Base-by-base conservation (phyloP, 2,329 filamentous ascomycete species). In the Xylaria sp. region DNA sequence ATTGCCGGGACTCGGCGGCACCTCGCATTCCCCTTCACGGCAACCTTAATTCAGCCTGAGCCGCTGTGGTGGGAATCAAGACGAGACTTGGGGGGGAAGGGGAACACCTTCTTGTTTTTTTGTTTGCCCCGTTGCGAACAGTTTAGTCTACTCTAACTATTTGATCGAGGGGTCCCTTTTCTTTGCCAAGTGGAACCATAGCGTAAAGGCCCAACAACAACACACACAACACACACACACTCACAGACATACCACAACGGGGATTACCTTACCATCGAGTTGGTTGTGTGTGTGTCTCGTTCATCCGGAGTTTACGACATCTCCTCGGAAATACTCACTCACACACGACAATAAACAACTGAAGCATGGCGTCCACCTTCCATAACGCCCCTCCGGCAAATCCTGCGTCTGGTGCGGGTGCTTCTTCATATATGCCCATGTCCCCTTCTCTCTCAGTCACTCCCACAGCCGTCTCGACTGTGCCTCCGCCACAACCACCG, bases 361-460 rank as follows among this genome's bases (percentile, higher is more conserved):
- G n/a, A 65, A 63, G 60, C 52, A 66, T 64, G 63, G 59, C 63
- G 8, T 61, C 66, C 37, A 56, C 52, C 30, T 63, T 59, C 37
- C 61, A 59, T 23, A 48, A 57, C 42, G 34, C 59, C 7, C 52
- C 54, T 16, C 59, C 57, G n/a, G 51, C 59, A 1, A 53, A 59
- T 62, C 55, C 57, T 55, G 60, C 23, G 23, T 30, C 23, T 30
- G 23, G 23, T 30, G 23, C 23, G 23, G 23, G 23, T 30, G 23
- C 58, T 44, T 60, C 65, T 58, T 63, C 65, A 56, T 63, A 63
- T 55, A 65, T 66, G 60, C 59, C 59, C 49, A 65, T 68, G 62
- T 69, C 69, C 63, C 67, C 67, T 51, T 50, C 61, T 47, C 19
- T 60, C 46, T 60, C 59, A 34, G 57, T 54, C 48, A 60, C 59